These are phyloP conservation scores for Pestalotiopsis sp. DNA, from an alignment of 2,329 filamentous ascomycete genomes.

Conservation along the genomic window DNA sequence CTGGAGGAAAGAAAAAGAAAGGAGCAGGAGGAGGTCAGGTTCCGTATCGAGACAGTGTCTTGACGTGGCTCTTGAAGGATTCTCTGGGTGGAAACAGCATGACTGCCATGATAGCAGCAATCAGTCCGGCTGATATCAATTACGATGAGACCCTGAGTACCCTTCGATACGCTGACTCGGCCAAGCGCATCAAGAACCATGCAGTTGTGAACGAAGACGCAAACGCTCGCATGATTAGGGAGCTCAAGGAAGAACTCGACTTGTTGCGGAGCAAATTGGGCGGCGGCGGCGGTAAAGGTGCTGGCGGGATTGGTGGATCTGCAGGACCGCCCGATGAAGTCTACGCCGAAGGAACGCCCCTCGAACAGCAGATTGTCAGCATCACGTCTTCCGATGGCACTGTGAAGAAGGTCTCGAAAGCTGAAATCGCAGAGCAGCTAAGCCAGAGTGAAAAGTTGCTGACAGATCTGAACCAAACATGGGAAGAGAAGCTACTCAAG, in stretches of 20 bases:
- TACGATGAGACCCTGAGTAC: slow-evolving; percentile 98
- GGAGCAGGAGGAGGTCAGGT: slow-evolving; percentile 71
- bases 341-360: slow-evolving; percentile 89
- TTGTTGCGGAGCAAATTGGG: slow-evolving; percentile 85
- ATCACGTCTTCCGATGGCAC: slow-evolving; percentile 85
- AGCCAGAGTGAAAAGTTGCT: slow-evolving; percentile 96
- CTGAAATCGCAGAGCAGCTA: slow-evolving; percentile 95
- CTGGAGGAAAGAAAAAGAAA: slow-evolving; percentile 76
- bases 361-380: slow-evolving; percentile 95
- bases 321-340: slow-evolving; percentile 70
- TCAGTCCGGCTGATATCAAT: slow-evolving; percentile 98
- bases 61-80: slow-evolving; percentile 97
- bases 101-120: slow-evolving; percentile 99
- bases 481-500: slow-evolving; percentile 94
- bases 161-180: slow-evolving; percentile 92
- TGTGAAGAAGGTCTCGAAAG: slow-evolving; percentile 95
- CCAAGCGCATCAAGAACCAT: slow-evolving; percentile 99
- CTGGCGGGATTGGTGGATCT: slow-evolving; percentile 53
- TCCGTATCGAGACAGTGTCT: slow-evolving; percentile 93
- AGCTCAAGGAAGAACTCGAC: slow-evolving; percentile 92
- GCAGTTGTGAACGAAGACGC: slow-evolving; percentile 99
- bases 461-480: slow-evolving; percentile 95
- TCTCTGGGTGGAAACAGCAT: slow-evolving; percentile 97
- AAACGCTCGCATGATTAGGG: slow-evolving; percentile 97
- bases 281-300: slow-evolving; percentile 49